Conservation (phyloP, 2,329 filamentous ascomycete species). For the Cryphonectria parasitica region DNA sequence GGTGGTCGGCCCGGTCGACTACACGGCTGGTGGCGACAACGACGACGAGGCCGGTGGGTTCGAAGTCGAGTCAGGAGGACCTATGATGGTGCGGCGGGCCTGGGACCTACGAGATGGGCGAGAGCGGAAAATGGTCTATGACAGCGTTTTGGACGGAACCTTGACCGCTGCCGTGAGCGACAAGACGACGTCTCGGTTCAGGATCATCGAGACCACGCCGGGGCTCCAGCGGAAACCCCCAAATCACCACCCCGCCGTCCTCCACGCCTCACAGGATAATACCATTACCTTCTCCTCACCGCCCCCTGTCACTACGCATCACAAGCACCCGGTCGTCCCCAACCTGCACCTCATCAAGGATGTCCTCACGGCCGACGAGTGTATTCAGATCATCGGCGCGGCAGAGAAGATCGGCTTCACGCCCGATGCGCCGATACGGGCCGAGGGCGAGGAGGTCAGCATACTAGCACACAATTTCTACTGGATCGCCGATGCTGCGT, state of each 20-base stretch:
- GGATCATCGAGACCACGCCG: conserved; percentile 64
- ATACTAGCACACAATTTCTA: conserved; percentile 75
- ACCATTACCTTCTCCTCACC: conserved; percentile 53
- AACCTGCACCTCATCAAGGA: conserved; percentile 63
- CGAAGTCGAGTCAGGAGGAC: conserved; percentile 32
- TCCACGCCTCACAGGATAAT: conserved; percentile 64
- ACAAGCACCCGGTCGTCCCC: conserved; percentile 65
- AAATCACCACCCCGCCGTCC: conserved; percentile 67
- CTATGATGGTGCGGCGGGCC: conserved; percentile 61
- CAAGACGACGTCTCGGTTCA: conserved; percentile 41
- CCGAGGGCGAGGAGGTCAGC: conserved; percentile 66
- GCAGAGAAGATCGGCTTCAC: conserved; percentile 68
- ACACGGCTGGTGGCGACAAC: conserved; percentile 34
- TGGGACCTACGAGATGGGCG: conserved; percentile 61
- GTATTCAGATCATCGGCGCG: conserved; percentile 67
- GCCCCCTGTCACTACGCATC: conserved; percentile 53
- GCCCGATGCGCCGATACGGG: conserved; percentile 68
- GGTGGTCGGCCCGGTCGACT: conserved; percentile 65
- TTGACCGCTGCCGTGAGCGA: conserved; percentile 50
- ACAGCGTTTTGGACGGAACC: conserved; percentile 61
- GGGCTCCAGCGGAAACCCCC: conserved; percentile 67
- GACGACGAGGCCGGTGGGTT: conserved; percentile 34
- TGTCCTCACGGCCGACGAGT: conserved; percentile 64
- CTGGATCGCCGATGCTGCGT: conserved; percentile 68
- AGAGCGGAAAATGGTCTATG: conserved; percentile 52